Base-by-base conservation (phyloP, 2,329 filamentous ascomycete species). In the Epichloe coenophiala region DNA sequence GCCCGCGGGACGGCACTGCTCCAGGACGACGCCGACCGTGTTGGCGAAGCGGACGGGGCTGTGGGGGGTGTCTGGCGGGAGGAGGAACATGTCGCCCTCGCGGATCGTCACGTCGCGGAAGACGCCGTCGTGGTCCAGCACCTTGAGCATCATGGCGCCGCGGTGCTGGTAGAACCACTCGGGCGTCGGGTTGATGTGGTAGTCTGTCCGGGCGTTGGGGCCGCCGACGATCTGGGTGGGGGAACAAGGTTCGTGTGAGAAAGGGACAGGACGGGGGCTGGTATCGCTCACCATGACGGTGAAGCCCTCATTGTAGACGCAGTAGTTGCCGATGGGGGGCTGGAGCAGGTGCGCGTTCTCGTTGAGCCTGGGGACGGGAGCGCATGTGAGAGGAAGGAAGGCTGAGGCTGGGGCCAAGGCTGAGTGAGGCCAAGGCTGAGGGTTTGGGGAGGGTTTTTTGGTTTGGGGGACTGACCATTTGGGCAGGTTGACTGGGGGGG, bases 161-260 rank as follows among this genome's bases (percentile, higher is more conserved):
- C 83, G 83, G 77, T 95, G 82, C 69, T 97, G 91, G 76, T 93
- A 97, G 80, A 97, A 98, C 84, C 90, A 97, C 68, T 97, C 93
- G 12, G 93, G 83, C 0, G 91, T 97, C 60, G 82, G 74, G 75
- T 97, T 97, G 78, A 97, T 91, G 76, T 97, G 93, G 75, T 96
- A 98, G 75, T 97, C 93, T 51, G 90, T 96, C 56, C 93, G 83
- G 54, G 88, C 88, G 68, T 97, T 97, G 61, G 93, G 93, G 12
- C 93, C 93, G 64, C 93, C 93, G 55, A 98, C 90, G 60, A 95
- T 89, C 85, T 82, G 56, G 23, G 23, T n/a, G n/a, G n/a, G n/a
- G n/a, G n/a, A n/a, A n/a, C 27, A 8, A 3, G 27, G 27, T 3
- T 27, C 27, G 27, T 5, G 13, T 31, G 15, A 23, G 17, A 17